Evolutionary conservation across 345 rosid species (phyloP).

Genomic region (Erodium maritimum): DNA sequence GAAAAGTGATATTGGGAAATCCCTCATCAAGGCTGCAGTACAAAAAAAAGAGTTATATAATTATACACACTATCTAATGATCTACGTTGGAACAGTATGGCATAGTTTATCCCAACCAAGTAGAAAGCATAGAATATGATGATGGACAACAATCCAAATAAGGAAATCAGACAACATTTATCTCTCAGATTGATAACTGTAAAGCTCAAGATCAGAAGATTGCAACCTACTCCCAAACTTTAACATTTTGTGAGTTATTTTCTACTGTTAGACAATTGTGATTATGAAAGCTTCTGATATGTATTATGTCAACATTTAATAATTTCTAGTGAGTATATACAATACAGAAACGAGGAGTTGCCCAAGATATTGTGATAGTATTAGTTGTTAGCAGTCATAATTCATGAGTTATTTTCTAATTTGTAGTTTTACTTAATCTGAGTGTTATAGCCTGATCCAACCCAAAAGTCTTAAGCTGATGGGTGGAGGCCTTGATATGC

Average conservation of each 20-base stretch:
- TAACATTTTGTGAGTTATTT: no score
- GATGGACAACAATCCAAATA: not conserved
- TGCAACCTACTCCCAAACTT: no score
- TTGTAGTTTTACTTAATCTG: not conserved
- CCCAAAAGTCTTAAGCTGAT: no score
- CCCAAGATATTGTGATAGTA: no score
- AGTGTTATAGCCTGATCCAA: no score
- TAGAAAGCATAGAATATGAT: not conserved
- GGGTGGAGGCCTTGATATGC: no score
- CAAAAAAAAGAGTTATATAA: slow-evolving; percentile 6
- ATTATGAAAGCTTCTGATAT: no score
- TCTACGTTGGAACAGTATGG: not conserved
- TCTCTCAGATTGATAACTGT: not conserved
- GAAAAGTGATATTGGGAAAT: slow-evolving; percentile 83
- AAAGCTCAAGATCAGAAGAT: not conserved
- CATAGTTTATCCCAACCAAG: not conserved
- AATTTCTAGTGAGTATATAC: no score
- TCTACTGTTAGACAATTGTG: no score
- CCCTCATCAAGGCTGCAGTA: slow-evolving; percentile 72
- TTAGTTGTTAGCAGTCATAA: not conserved
- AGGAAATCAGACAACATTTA: not conserved
- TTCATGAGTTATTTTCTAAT: not conserved
- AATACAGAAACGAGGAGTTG: no score
- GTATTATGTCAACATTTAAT: no score
- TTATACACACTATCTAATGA: not conserved